Percentiles rank a stretch among this genome's conserved stretches.
These are phyloP conservation scores for Tephrocybe sp. DNA, from an alignment of 768 basidiomycete genomes.

Conservation along the genomic window DNA sequence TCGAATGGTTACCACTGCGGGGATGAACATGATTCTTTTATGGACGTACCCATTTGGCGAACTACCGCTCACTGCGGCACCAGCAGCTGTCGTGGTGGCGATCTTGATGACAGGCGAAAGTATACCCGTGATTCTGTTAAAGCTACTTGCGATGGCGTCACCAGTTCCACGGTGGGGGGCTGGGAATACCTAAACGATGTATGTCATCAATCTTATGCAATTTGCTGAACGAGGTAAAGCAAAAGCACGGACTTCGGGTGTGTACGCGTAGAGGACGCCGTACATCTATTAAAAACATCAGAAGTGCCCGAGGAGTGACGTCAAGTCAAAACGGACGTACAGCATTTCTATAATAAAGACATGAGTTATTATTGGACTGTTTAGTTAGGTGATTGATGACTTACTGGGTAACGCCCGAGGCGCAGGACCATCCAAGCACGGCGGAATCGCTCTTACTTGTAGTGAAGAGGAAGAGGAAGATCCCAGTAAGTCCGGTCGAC, in stretches of 20 bases:
- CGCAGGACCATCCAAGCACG: conserved; percentile 47
- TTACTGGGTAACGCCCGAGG: conserved; percentile 39
- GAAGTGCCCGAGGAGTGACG: neutral
- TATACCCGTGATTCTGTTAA: conserved; percentile 49
- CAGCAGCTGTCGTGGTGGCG: conserved; percentile 24
- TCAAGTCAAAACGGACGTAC: neutral
- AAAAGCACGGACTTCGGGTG: conserved; percentile 44
- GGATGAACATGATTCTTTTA: too few relatives aligned
- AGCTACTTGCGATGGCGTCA: conserved; percentile 46
- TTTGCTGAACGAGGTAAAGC: neutral
- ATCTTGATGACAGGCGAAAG: conserved; percentile 52
- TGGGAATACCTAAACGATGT: conserved; percentile 40
- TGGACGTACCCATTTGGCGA: conserved; percentile 46
- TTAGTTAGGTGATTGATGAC: conserved; percentile 6
- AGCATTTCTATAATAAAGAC: conserved; percentile 7
- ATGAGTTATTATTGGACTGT: neutral
- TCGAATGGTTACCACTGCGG: conserved; percentile 33
- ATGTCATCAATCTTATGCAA: neutral
- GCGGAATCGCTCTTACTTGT: conserved; percentile 39
- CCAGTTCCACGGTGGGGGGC: conserved; percentile 57
- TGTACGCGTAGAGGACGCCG: conserved; percentile 44
- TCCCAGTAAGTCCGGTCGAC: conserved; percentile 43
- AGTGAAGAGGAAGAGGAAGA: conserved; percentile 54
- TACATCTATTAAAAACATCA: conserved; percentile 2
- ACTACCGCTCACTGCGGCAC: conserved; percentile 1